Evolutionary conservation across 164 flowering plant genomes (phyloP), one percentile per base, ranked within the genome.

Genomic region (Tinospora cordifolia): DNA sequence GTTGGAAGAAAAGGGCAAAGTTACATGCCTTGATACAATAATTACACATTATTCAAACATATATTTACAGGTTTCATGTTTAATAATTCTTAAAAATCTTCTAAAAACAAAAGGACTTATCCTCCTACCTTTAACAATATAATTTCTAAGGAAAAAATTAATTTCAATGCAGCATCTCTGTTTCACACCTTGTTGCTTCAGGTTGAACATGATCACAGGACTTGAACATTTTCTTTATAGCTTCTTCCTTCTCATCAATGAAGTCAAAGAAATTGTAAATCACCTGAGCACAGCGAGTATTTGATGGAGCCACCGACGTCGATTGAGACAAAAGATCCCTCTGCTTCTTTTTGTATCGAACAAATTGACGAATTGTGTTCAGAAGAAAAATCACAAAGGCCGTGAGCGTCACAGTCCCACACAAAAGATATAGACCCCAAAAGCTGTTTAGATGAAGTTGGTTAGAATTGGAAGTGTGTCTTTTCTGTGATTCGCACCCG

Each of bases 161-260:
- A n/a, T 54, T 21, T 19, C 24, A 19, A 21, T 54, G 8, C 60
- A n/a, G 9, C 60, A 54, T 30, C 74, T 26, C 40, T 14, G n/a
- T 62, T 24, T n/a, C n/a, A n/a, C 19, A 62, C 74, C 47, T 74
- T 69, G 69, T 74, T 12, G 24, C 73, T 39, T 66, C 71, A 62
- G 70, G 44, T 46, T 62, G 74, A 59, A 78, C 39, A 70, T 62
- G 49, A 24, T 83, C 86, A 64, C 54, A 54, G 69, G 77, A 79
- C 47, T 69, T 74, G 60, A 86, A 84, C 51, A 82, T 69, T 49
- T 71, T 82, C 80, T 87, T 88, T 76, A 86, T 81, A 17, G 86
- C 87, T 70, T 84, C 92, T 79, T 90, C 92, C 70, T 86, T 90
- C 83, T 87, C 82, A 67, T 88, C 91, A 24, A 90, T 73, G 76